Evolutionary conservation across 257 asterid species (phyloP).

Genomic region (Nicotiana otophora): DNA sequence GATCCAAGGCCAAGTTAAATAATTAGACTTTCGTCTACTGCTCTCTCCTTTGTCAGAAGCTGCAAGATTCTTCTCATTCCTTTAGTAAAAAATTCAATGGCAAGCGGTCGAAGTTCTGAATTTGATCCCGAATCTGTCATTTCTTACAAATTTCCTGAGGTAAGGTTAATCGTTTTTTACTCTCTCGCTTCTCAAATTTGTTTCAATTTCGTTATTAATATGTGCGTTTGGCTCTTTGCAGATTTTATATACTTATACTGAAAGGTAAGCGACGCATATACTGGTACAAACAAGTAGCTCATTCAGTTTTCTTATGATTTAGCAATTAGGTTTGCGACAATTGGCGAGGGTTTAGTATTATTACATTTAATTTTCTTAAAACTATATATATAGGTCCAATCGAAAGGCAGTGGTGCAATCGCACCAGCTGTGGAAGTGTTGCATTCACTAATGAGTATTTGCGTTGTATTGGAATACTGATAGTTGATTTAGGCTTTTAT

Average conservation of each 20-base stretch:
- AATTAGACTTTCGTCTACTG: not conserved
- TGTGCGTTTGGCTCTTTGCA: constrained; percentile 16
- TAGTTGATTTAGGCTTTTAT: not conserved
- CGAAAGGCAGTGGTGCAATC: too few relatives aligned
- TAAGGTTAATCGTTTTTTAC: not conserved
- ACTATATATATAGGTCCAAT: too few relatives aligned
- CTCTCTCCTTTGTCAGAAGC: not conserved
- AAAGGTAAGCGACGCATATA: constrained; percentile 35
- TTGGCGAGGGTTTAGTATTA: not conserved
- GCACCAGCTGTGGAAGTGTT: too few relatives aligned
- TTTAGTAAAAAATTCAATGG: constrained; percentile 34
- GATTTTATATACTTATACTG: constrained; percentile 52
- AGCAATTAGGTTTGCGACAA: not conserved
- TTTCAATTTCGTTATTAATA: constrained; percentile 2
- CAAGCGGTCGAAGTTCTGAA: constrained; percentile 36
- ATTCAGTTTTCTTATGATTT: not conserved
- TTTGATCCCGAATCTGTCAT: constrained; percentile 57
- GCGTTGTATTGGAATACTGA: not conserved
- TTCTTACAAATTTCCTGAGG: constrained; percentile 70
- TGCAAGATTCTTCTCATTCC: too few relatives aligned
- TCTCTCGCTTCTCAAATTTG: not conserved
- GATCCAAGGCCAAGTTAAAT: too few relatives aligned
- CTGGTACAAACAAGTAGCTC: not conserved
- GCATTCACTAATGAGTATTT: not conserved
- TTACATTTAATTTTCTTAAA: too few relatives aligned